Evolutionary conservation across 1,284 basidiomycete genomes (phyloP).

Genomic region (Schizophyllum amplum): DNA sequence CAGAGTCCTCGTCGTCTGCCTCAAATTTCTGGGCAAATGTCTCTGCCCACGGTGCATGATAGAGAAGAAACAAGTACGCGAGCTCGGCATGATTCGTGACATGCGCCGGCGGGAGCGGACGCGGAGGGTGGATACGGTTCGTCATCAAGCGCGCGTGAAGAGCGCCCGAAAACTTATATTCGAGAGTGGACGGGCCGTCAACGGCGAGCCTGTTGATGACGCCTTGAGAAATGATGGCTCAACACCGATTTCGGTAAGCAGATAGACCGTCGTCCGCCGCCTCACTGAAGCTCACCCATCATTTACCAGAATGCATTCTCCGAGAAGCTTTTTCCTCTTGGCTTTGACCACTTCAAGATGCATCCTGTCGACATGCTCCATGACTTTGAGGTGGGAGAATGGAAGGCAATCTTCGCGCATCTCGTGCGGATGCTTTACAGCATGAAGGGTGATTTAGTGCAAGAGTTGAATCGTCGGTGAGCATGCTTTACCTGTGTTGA

Average conservation of each 20-base stretch:
- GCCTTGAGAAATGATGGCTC: not conserved
- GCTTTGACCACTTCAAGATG: not conserved
- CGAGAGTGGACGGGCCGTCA: not conserved
- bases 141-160: not conserved
- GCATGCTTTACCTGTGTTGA: no score
- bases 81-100: not conserved
- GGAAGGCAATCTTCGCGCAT: not conserved
- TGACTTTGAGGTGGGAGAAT: not conserved
- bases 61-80: not conserved
- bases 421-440: not conserved
- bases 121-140: not conserved
- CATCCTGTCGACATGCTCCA: not conserved
- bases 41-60: slow-evolving; percentile 6
- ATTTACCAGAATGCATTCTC: not conserved
- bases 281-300: not conserved
- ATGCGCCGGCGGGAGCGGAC: not conserved
- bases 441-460: not conserved
- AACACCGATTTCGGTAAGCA: not conserved
- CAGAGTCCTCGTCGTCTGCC: slow-evolving; percentile 1
- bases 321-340: not conserved
- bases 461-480: not conserved
- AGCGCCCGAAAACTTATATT: not conserved
- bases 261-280: no score
- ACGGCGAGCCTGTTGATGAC: not conserved
- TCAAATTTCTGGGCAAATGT: not conserved